phyloP scores from a whole-genome alignment of 2,329 filamentous ascomycete genomes.

The Coleophoma cylindrospora region DNA sequence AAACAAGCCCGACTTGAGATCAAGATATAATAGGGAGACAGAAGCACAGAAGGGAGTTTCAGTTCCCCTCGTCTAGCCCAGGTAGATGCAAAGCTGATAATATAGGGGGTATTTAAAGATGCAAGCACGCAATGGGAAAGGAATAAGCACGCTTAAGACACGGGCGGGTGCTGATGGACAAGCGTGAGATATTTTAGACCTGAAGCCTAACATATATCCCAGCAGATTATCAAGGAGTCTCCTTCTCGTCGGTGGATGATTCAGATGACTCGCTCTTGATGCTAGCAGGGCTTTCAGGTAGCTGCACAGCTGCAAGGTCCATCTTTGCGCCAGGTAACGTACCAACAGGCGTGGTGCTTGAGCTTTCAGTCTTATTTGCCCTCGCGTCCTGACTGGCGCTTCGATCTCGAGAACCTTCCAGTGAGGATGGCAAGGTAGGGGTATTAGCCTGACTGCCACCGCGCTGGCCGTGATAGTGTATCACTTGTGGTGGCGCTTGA shows the following conservation, averaged over 20 bases:
- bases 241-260: conserved; percentile 12
- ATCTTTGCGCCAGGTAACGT: conserved; percentile 18
- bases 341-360: conserved; percentile 13
- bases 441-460: conserved; percentile 65
- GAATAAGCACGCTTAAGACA: too few species aligned
- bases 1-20: too few species aligned
- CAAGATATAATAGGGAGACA: too few species aligned
- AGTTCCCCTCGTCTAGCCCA: too few species aligned
- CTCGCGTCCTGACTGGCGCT: conserved; percentile 20
- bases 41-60: too few species aligned
- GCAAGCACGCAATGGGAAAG: too few species aligned
- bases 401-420: conserved; percentile 18
- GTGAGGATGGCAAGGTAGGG: conserved; percentile 39
- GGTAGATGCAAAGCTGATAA: too few species aligned
- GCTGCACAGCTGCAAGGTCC: conserved; percentile 11
- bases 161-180: too few species aligned
- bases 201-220: too few species aligned
- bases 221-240: conserved; percentile 2
- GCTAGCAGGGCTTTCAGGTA: conserved; percentile 10
- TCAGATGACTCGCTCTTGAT: conserved; percentile 18
- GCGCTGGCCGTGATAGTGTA: conserved; percentile 63
- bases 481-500: conserved; percentile 59
- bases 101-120: too few species aligned
- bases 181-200: too few species aligned
- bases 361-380: conserved; percentile 14